Evolutionary conservation across 495 filamentous ascomycete species (phyloP).

Genomic region (Annulohypoxylon moriforme): DNA sequence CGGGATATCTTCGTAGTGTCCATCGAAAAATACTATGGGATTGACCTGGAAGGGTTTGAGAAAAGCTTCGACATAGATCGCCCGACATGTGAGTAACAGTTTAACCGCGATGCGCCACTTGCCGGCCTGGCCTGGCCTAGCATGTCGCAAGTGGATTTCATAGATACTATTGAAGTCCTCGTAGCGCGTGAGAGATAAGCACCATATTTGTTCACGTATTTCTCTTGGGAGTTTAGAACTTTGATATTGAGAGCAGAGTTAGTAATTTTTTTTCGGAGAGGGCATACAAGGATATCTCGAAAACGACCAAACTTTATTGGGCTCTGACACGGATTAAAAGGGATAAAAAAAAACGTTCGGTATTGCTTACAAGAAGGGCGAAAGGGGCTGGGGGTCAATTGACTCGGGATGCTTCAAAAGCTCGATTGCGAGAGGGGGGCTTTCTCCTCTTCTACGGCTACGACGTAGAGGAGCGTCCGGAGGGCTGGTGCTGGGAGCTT

Average conservation of each 20-base stretch:
- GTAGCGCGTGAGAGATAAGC: conserved; percentile 40
- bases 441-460: background rate
- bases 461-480: background rate
- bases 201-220: conserved; percentile 45
- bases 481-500: background rate
- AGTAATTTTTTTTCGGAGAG: conserved; percentile 30
- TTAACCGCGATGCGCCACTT: conserved; percentile 31
- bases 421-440: conserved; percentile 34
- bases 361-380: background rate
- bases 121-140: conserved; percentile 43
- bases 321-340: background rate
- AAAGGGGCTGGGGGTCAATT: background rate
- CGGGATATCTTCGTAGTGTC: conserved; percentile 33
- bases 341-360: background rate
- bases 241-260: conserved; percentile 12
- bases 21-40: conserved; percentile 42
- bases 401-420: conserved; percentile 30
- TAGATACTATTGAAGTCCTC: conserved; percentile 40
- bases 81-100: conserved; percentile 43
- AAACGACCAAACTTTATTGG: too few species aligned
- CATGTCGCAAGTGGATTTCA: conserved; percentile 12
- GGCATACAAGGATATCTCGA: background rate
- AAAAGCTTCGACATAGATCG: conserved; percentile 46
- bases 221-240: conserved; percentile 41
- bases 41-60: conserved; percentile 46